phyloP scores from a whole-genome alignment of 805 yeast genomes.

The Sugiyamaella americana region DNA sequence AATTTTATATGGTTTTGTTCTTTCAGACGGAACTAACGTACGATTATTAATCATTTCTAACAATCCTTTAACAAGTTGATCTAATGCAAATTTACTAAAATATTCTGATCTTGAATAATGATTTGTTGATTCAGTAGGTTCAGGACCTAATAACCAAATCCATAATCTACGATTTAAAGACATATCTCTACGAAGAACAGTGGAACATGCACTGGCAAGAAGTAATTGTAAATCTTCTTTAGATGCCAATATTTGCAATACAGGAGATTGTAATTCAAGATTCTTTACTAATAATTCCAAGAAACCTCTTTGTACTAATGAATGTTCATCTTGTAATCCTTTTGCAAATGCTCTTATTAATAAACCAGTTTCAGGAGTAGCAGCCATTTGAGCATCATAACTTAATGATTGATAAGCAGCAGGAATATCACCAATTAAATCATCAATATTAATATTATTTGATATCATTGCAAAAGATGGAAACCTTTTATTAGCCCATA shows the following conservation, averaged over 20 bases:
- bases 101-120: slow-evolving; percentile 41
- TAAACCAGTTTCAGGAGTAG: slow-evolving; percentile 74
- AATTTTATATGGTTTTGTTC: slow-evolving; percentile 52
- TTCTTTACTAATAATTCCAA: slow-evolving; percentile 70
- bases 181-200: slow-evolving; percentile 82
- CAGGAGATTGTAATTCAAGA: slow-evolving; percentile 57
- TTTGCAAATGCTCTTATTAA: slow-evolving; percentile 65
- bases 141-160: slow-evolving; percentile 90
- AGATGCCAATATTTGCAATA: slow-evolving; percentile 44
- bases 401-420: slow-evolving; percentile 30
- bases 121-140: slow-evolving; percentile 26
- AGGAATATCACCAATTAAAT: slow-evolving; percentile 25
- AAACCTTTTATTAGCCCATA: slow-evolving; percentile 61
- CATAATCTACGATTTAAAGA: slow-evolving; percentile 88
- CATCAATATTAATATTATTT: slow-evolving; percentile 20
- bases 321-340: slow-evolving; percentile 59
- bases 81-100: slow-evolving; percentile 53
- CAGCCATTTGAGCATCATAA: slow-evolving; percentile 52
- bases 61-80: slow-evolving; percentile 48
- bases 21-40: slow-evolving; percentile 30
- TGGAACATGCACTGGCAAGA: slow-evolving; percentile 55
- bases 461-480: slow-evolving; percentile 45
- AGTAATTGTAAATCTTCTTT: slow-evolving; percentile 51
- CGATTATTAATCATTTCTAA: slow-evolving; percentile 37
- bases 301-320: slow-evolving; percentile 81